Evolutionary conservation across 2,329 filamentous ascomycete genomes (phyloP), one percentile per base, ranked within the genome.

Genomic region (Lecanosticta acicola): DNA sequence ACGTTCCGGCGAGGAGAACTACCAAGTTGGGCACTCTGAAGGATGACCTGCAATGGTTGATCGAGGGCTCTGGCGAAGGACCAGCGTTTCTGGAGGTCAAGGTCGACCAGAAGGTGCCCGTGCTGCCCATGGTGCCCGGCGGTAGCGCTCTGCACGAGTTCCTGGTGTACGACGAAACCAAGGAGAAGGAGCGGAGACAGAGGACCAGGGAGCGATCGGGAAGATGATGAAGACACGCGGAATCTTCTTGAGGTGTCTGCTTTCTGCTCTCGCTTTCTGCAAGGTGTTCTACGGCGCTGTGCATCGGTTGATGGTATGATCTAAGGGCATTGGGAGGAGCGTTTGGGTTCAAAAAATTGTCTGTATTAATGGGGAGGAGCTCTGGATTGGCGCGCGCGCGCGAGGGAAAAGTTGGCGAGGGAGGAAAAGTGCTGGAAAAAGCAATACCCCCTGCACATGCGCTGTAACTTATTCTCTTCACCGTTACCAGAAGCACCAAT

Each of bases 61-160:
- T 97, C 58, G 79, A 89, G 40, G 62, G 59, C 16, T 66, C 63
- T 60, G 81, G 80, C 4, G 86, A 96, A 21, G 93, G 91, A n/a
- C 93, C 93, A 16, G 90, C 90, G 33, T 77, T 97, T 54, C 76
- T 98, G 49, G 91, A 97, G 72, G 85, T 98, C 43, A 77, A 95
- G 42, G 93, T 87, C 3, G 93, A 97, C 68, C 78, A 80, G 65
- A 84, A 93, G 79, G 84, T 93, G 19, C 91, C 91, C 38, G 91
- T 98, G n/a, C 73, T 97, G 62, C 93, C 93, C 32, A 97, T 97
- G 93, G 93, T 98, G 38, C 91, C 91, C 3, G 84, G 81, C 32
- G 93, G 93, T 32, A 84, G 79, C 51, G 91, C 78, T 49, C 76
- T 98, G 60, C 88, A 97, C 66, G 93, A 97, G 69, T 96, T 97